These are phyloP conservation scores for Populus pruinosa DNA, from an alignment of 345 rosid genomes.

Conservation along the genomic window DNA sequence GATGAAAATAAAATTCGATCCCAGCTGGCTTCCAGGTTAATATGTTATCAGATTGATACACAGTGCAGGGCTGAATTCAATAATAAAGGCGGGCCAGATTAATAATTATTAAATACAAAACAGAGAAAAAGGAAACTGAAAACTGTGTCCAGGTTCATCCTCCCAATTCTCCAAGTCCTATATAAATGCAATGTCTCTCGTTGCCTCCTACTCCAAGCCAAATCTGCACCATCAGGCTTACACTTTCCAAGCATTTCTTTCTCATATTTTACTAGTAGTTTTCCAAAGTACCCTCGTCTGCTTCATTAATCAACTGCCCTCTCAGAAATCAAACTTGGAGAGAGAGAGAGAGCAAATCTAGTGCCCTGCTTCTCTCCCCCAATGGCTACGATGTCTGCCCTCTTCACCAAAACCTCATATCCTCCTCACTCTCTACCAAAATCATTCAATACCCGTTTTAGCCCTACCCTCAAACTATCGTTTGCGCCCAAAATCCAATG, in stretches of 20 bases:
- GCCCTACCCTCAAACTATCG: constrained; percentile 35
- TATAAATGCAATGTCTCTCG: background rate
- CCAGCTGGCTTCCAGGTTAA: too few species aligned
- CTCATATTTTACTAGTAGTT: background rate
- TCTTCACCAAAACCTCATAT: constrained; percentile 34
- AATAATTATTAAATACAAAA: background rate
- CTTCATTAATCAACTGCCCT: constrained; percentile 7
- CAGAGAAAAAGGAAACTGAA: background rate
- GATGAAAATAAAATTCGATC: too few species aligned
- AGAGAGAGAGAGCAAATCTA: background rate
- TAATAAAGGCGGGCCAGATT: too few species aligned
- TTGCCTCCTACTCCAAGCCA: background rate
- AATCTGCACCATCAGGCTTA: background rate
- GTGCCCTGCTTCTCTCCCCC: constrained; percentile 6
- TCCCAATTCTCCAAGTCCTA: background rate
- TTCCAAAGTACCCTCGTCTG: constrained; percentile 14
- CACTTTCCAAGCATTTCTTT: background rate
- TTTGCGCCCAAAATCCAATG: constrained; percentile 18
- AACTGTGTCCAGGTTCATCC: constrained; percentile 51
- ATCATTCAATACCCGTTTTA: constrained; percentile 34
- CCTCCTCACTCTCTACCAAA: constrained; percentile 43
- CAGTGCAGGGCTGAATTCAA: too few species aligned
- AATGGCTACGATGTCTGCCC: constrained; percentile 68
- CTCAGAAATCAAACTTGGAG: background rate
- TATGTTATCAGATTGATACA: too few species aligned